A percentile compares a stretch with the other conserved stretches of the same genome.
Evolutionary conservation across 345 rosid genomes (phyloP).

Genomic region (Carallia brachiata): DNA sequence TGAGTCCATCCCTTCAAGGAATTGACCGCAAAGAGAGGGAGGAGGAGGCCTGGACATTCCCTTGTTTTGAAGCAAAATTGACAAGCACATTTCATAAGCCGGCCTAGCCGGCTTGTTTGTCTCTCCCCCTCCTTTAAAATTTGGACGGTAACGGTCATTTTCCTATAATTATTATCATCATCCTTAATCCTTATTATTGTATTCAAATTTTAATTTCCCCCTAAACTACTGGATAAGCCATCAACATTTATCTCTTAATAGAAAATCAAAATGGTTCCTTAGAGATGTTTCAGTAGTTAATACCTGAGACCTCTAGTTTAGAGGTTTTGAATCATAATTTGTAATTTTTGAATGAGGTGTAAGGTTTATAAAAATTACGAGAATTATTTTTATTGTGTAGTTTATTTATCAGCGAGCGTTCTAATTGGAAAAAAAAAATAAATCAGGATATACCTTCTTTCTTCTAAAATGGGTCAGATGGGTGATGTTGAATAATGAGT

Average conservation of each 20-base stretch:
- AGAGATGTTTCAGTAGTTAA: no score
- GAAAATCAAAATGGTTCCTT: no score
- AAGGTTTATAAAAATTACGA: no score
- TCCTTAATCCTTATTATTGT: background rate
- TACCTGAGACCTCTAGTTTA: no score
- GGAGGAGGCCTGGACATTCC: conserved; percentile 28
- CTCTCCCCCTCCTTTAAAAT: conserved; percentile 13
- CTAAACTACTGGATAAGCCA: conserved; percentile 24
- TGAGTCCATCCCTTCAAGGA: conserved; percentile 54
- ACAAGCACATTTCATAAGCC: conserved; percentile 37
- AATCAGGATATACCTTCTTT: background rate
- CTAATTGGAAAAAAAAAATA: no score
- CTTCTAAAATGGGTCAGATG: conserved; percentile 14
- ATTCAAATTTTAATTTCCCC: conserved; percentile 20
- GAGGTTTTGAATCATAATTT: no score
- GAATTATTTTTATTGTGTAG: no score
- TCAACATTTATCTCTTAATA: conserved; percentile 11
- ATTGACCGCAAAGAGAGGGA: conserved; percentile 50
- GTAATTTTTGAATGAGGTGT: no score
- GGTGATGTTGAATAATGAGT: conserved; percentile 16
- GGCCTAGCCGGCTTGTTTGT: conserved; percentile 43
- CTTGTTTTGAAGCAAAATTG: conserved; percentile 59
- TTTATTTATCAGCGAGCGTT: no score
- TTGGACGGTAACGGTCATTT: conserved; percentile 34
- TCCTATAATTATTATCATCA: conserved; percentile 9